Conservation (phyloP, 116 monocot genomes). For the Zostera marina region DNA sequence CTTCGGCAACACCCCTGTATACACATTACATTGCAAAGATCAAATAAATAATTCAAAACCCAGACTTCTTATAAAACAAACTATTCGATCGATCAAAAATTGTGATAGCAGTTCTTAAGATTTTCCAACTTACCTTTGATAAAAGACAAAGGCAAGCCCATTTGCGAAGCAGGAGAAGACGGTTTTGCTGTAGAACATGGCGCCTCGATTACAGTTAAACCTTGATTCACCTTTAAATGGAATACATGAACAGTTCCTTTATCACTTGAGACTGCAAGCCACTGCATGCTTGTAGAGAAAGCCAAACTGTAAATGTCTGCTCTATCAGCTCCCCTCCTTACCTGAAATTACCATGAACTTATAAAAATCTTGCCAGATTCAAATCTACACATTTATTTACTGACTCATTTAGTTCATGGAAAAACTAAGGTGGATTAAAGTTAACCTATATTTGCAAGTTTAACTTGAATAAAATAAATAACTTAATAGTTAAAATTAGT, state of each 20-base stretch:
- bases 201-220: slow-evolving; percentile 30
- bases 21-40: too few species aligned
- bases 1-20: slow-evolving; percentile 74
- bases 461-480: too few species aligned
- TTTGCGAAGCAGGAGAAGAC: slow-evolving; percentile 17
- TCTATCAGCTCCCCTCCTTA: slow-evolving; percentile 93
- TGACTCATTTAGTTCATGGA: too few species aligned
- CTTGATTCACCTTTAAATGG: slow-evolving; percentile 64
- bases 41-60: background rate
- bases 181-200: slow-evolving; percentile 38
- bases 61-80: background rate
- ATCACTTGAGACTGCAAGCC: slow-evolving; percentile 89
- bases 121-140: slow-evolving; percentile 46
- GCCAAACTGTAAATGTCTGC: slow-evolving; percentile 94
- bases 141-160: slow-evolving; percentile 59
- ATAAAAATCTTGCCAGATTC: background rate
- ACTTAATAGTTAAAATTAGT: too few species aligned
- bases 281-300: slow-evolving; percentile 71
- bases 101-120: background rate
- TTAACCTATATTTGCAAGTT: too few species aligned
- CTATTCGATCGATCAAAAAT: background rate
- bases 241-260: slow-evolving; percentile 97
- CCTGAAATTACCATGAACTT: slow-evolving; percentile 17
- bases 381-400: too few species aligned
- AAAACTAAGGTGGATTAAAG: too few species aligned